phyloP scores from a whole-genome alignment of 768 basidiomycete genomes.

The Xerocomus potaroensis region DNA sequence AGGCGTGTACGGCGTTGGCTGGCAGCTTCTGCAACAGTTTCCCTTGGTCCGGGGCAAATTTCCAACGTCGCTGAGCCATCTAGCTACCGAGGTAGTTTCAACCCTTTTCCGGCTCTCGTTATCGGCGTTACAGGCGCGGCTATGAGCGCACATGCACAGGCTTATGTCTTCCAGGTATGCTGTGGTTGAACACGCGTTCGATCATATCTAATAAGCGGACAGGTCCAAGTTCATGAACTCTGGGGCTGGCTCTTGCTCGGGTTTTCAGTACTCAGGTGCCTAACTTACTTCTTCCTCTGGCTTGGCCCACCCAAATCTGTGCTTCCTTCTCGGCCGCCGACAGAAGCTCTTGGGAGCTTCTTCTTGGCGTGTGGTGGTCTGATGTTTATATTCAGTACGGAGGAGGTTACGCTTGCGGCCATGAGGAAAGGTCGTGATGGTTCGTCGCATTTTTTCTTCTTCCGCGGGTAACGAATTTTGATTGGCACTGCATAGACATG shows the following conservation, averaged over 20 bases:
- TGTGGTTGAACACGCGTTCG: neutral
- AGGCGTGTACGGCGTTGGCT: slow-evolving; percentile 70
- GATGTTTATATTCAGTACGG: slow-evolving; percentile 84
- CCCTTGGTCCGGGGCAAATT: slow-evolving; percentile 21
- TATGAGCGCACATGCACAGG: slow-evolving; percentile 90
- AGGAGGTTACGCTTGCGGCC: slow-evolving; percentile 85
- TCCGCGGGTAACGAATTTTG: slow-evolving; percentile 1
- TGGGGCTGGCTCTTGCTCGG: slow-evolving; percentile 88
- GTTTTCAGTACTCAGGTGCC: slow-evolving; percentile 72
- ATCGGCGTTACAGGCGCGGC: slow-evolving; percentile 92
- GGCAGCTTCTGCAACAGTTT: slow-evolving; percentile 49
- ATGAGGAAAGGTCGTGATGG: slow-evolving; percentile 90
- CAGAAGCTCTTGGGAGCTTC: slow-evolving; percentile 86
- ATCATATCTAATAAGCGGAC: slow-evolving; percentile 7
- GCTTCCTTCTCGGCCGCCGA: slow-evolving; percentile 90
- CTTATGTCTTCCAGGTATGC: slow-evolving; percentile 79
- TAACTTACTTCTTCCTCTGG: slow-evolving; percentile 96
- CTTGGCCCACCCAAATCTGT: slow-evolving; percentile 75
- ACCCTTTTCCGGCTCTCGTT: slow-evolving; percentile 89
- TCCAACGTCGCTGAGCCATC: slow-evolving; percentile 56
- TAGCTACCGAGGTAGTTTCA: slow-evolving; percentile 75
- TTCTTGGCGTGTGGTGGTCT: slow-evolving; percentile 86
- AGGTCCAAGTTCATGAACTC: slow-evolving; percentile 85
- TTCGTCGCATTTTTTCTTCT: slow-evolving; percentile 27
- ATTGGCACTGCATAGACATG: slow-evolving; percentile 46